Percentiles rank a stretch among this genome's conserved stretches.
Evolutionary conservation across 148 eudicot genomes (phyloP).

Genomic region (Cornus florida): DNA sequence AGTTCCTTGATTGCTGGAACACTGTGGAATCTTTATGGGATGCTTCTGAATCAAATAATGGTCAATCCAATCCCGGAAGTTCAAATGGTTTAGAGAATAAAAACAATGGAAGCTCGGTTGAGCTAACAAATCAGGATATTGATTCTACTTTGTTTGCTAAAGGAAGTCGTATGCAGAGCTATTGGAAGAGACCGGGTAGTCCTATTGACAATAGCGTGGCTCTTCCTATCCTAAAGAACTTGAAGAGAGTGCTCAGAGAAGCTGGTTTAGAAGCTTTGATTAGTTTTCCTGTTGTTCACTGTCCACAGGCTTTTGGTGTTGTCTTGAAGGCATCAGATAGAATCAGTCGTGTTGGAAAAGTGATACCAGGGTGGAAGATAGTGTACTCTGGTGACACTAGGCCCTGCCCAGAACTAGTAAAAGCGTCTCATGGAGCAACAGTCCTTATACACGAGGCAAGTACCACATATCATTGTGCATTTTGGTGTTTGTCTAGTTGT

Average conservation of each 20-base stretch:
- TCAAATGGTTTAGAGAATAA: slow-evolving; percentile 7
- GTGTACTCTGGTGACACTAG: slow-evolving; percentile 97
- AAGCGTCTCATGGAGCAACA: slow-evolving; percentile 85
- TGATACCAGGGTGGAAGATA: slow-evolving; percentile 85
- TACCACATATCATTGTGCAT: slow-evolving; percentile 1
- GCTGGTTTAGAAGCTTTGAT: slow-evolving; percentile 67
- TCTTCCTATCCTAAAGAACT: slow-evolving; percentile 34
- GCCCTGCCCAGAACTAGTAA: slow-evolving; percentile 69
- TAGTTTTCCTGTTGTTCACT: slow-evolving; percentile 89
- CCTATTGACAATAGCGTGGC: slow-evolving; percentile 36
- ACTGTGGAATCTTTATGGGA: slow-evolving; percentile 67
- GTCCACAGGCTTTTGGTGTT: slow-evolving; percentile 86
- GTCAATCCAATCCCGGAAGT: slow-evolving; percentile 15
- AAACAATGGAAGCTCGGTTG: not conserved
- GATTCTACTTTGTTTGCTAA: slow-evolving; percentile 56
- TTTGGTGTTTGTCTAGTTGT: not conserved
- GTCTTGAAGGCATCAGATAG: slow-evolving; percentile 58
- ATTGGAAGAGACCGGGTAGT: slow-evolving; percentile 57
- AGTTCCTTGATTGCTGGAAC: slow-evolving; percentile 82
- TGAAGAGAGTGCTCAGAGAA: slow-evolving; percentile 57
- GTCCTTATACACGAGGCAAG: slow-evolving; percentile 91
- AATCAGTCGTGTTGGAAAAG: slow-evolving; percentile 43
- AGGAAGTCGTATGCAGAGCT: slow-evolving; percentile 78
- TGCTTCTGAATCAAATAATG: slow-evolving; percentile 40
- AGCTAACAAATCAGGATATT: not conserved